Conservation (phyloP, 345 rosid genomes). For the Rhodomyrtus tomentosa region DNA sequence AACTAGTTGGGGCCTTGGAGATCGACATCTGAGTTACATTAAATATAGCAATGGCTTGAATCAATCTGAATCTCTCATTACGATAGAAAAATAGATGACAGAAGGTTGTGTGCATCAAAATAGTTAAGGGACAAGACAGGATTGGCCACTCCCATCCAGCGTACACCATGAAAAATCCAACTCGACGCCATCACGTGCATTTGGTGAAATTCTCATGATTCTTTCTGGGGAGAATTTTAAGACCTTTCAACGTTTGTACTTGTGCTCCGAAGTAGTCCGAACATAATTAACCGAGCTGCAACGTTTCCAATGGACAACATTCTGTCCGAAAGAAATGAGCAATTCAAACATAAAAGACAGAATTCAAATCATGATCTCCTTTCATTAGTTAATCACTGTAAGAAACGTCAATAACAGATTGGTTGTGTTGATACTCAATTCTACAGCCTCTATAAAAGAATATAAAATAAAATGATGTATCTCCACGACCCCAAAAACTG, state of each 20-base stretch:
- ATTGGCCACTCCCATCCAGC: not conserved
- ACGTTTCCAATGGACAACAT: not conserved
- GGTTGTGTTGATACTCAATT: conserved; percentile 20
- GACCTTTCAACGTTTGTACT: not conserved
- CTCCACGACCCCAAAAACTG: conserved; percentile 22
- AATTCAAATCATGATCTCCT: not conserved
- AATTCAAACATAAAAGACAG: not conserved
- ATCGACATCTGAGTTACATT: not conserved
- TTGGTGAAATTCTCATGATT: not conserved
- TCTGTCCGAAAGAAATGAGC: not conserved
- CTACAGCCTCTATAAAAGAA: conserved; percentile 37
- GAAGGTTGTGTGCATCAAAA: not conserved
- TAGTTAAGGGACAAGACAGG: not conserved
- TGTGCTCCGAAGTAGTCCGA: not conserved
- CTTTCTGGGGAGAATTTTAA: not conserved
- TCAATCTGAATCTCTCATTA: not conserved
- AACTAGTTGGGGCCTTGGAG: not conserved
- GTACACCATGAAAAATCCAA: not conserved
- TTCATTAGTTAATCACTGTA: not conserved
- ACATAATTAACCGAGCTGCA: not conserved
- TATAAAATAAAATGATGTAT: conserved; percentile 17
- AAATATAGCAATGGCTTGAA: not conserved
- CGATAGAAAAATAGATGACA: not conserved
- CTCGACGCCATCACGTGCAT: not conserved
- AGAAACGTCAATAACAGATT: conserved; percentile 43